Conservation (phyloP, 2,329 filamentous ascomycete genomes). For the Botrytis paeoniae region DNA sequence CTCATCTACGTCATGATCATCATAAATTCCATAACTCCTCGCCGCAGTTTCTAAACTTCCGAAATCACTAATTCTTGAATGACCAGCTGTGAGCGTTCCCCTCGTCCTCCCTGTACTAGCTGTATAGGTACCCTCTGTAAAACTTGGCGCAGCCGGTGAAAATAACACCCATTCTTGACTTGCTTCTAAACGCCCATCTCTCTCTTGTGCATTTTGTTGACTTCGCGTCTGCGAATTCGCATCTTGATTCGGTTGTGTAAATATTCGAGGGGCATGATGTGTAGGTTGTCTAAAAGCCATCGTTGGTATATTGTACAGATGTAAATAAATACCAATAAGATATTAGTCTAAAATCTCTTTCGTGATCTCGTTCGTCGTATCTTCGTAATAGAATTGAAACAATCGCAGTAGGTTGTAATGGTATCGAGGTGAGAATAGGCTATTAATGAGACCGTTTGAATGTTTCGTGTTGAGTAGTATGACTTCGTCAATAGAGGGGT, state of each 20-base stretch:
- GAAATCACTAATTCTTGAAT: conserved; percentile 74
- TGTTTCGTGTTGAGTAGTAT: background rate
- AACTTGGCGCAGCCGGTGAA: conserved; percentile 67
- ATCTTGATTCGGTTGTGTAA: conserved; percentile 40
- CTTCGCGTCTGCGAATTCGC: conserved; percentile 35
- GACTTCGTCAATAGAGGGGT: background rate
- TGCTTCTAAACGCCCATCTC: conserved; percentile 52
- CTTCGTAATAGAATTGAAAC: background rate
- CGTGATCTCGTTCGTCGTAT: background rate
- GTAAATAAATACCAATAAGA: background rate
- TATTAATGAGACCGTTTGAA: background rate
- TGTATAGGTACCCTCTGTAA: conserved; percentile 66
- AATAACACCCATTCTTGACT: conserved; percentile 97
- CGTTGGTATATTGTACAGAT: background rate
- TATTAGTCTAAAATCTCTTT: background rate
- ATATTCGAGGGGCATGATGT: conserved; percentile 44
- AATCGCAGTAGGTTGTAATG: background rate
- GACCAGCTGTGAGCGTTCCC: conserved; percentile 60
- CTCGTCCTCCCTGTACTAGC: conserved; percentile 59
- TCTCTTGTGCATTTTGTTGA: conserved; percentile 26
- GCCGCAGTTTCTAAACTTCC: conserved; percentile 72
- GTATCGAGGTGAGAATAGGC: background rate
- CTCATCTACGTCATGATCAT: conserved; percentile 54
- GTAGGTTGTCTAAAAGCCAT: conserved; percentile 23
- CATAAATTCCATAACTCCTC: conserved; percentile 53